Percentiles rank a stretch among this genome's conserved stretches.
Evolutionary conservation across 1,284 basidiomycete genomes (phyloP).

Genomic region (Fomitopsis palustris): DNA sequence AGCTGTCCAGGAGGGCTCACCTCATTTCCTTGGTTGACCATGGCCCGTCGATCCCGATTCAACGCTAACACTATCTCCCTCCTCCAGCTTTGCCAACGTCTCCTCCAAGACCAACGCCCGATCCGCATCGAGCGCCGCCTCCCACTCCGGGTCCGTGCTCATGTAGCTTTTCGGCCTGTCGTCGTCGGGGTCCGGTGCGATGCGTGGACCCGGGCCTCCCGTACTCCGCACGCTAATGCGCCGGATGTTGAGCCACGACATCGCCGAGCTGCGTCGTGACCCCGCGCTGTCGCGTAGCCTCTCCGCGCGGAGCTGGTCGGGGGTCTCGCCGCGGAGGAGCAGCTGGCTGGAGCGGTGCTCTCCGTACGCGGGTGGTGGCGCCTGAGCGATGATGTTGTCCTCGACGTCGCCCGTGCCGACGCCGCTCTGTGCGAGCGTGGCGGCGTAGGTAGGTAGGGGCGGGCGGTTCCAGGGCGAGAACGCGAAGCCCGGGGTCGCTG

Average conservation of each 20-base stretch:
- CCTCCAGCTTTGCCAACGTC: slow-evolving; percentile 50
- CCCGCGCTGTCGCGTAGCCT: slow-evolving; percentile 14
- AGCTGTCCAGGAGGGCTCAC: background rate
- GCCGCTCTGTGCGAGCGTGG: slow-evolving; percentile 63
- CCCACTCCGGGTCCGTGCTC: slow-evolving; percentile 55
- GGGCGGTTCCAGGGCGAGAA: slow-evolving; percentile 70
- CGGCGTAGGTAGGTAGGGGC: slow-evolving; percentile 66
- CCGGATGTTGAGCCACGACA: slow-evolving; percentile 7
- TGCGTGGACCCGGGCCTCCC: background rate
- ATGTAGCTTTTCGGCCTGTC: slow-evolving; percentile 46
- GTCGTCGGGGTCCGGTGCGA: slow-evolving; percentile 15
- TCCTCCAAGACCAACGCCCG: slow-evolving; percentile 52
- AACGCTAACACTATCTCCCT: slow-evolving; percentile 10
- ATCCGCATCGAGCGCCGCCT: slow-evolving; percentile 49
- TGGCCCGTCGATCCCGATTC: background rate
- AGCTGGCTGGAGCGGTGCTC: slow-evolving; percentile 66
- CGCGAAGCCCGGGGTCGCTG: slow-evolving; percentile 32
- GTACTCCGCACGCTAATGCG: background rate
- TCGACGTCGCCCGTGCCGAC: slow-evolving; percentile 72
- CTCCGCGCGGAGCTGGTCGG: slow-evolving; percentile 44
- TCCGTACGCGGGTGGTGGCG: slow-evolving; percentile 71
- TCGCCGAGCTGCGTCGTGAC: slow-evolving; percentile 1
- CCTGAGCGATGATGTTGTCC: slow-evolving; percentile 58
- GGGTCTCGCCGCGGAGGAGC: slow-evolving; percentile 51
- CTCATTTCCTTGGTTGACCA: background rate